Percentiles rank a stretch among this genome's conserved stretches.
Evolutionary conservation across 2,329 filamentous ascomycete genomes (phyloP).

Genomic region (Calonectria honghensis): DNA sequence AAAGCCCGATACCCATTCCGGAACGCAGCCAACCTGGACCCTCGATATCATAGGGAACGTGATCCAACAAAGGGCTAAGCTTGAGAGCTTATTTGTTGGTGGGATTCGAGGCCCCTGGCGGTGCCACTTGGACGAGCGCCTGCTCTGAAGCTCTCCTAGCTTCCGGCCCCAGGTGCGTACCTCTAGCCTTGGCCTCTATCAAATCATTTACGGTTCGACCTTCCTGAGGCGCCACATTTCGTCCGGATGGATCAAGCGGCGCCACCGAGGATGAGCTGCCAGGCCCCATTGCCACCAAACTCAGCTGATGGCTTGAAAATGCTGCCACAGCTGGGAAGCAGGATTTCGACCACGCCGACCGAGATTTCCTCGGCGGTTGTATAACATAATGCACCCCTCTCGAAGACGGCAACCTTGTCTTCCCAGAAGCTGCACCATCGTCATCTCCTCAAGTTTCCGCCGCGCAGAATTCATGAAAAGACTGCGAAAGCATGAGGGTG

Average conservation of each 20-base stretch:
- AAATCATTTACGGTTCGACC: background rate
- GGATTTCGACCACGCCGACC: background rate
- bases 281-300: constrained; percentile 15
- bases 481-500: background rate
- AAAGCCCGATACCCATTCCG: background rate
- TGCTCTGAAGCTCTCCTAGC: constrained; percentile 20
- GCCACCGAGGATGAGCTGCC: background rate
- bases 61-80: background rate
- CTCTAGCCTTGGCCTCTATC: background rate
- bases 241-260: constrained; percentile 21
- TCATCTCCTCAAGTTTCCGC: background rate
- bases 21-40: background rate
- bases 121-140: background rate
- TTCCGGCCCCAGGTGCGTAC: background rate
- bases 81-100: background rate
- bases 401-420: background rate
- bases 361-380: background rate
- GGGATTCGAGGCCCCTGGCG: background rate
- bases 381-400: constrained; percentile 13
- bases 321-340: constrained; percentile 9
- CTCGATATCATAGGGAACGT: background rate
- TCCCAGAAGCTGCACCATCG: no score
- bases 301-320: background rate
- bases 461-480: background rate
- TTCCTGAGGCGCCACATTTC: constrained; percentile 1